Conservation (phyloP, 2,329 filamentous ascomycete species). For the Cercospora canescens region DNA sequence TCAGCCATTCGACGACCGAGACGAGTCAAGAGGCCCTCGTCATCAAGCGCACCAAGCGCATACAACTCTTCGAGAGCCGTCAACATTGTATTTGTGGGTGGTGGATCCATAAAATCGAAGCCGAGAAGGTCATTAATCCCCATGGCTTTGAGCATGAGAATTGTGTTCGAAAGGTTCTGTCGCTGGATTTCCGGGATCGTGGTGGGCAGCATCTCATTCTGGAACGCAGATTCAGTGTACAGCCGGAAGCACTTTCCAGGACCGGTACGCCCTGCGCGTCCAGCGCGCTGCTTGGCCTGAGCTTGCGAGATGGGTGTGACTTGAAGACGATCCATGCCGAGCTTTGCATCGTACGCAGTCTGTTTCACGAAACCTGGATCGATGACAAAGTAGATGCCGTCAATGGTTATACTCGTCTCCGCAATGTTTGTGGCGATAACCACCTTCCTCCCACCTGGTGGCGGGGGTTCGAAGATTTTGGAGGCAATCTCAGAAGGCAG, state of each 20-base stretch:
- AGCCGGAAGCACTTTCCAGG: slow-evolving; percentile 95
- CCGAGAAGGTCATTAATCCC: slow-evolving; percentile 96
- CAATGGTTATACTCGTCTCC: slow-evolving; percentile 96
- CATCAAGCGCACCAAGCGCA: slow-evolving; percentile 84
- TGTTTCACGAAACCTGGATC: slow-evolving; percentile 98
- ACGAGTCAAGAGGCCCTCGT: slow-evolving; percentile 90
- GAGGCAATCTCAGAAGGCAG: slow-evolving; percentile 93
- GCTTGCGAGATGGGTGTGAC: slow-evolving; percentile 97
- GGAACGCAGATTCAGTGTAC: slow-evolving; percentile 93
- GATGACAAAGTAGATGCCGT: slow-evolving; percentile 95
- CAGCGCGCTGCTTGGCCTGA: slow-evolving; percentile 90
- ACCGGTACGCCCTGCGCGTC: slow-evolving; percentile 88
- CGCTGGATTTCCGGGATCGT: slow-evolving; percentile 96
- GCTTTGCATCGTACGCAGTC: slow-evolving; percentile 93
- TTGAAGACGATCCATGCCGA: slow-evolving; percentile 95
- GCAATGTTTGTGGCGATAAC: slow-evolving; percentile 98
- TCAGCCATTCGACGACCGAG: slow-evolving; percentile 97
- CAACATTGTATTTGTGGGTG: slow-evolving; percentile 96
- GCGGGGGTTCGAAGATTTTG: slow-evolving; percentile 90
- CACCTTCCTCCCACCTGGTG: slow-evolving; percentile 82
- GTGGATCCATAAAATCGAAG: slow-evolving; percentile 99
- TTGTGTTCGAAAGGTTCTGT: slow-evolving; percentile 88
- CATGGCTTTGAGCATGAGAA: slow-evolving; percentile 98
- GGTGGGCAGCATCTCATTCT: slow-evolving; percentile 95
- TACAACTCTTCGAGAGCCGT: slow-evolving; percentile 95